Evolutionary conservation across 345 rosid genomes (phyloP).

Genomic region (Salix purpurea): DNA sequence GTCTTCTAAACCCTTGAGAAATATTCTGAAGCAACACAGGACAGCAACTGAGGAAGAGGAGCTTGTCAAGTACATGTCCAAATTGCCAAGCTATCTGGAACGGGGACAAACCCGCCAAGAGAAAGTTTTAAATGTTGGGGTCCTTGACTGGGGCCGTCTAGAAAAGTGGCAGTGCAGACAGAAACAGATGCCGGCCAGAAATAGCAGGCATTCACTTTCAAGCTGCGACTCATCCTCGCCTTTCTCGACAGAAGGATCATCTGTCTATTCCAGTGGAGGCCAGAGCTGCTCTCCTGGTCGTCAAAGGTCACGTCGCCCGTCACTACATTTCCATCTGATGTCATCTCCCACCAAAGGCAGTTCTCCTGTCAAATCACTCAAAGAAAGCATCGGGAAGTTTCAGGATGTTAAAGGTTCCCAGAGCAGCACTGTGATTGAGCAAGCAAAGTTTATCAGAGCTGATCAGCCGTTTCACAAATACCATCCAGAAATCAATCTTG

Average conservation of each 20-base stretch:
- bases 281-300: constrained; percentile 38
- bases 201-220: constrained; percentile 42
- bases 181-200: constrained; percentile 34
- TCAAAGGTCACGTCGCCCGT: constrained; percentile 34
- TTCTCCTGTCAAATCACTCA: constrained; percentile 21
- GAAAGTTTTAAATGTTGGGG: constrained; percentile 74
- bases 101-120: constrained; percentile 49
- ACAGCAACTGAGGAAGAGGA: constrained; percentile 45
- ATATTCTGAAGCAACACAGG: constrained; percentile 25
- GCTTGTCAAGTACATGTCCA: constrained; percentile 87
- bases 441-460: constrained; percentile 11
- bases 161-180: constrained; percentile 77
- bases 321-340: constrained; percentile 39
- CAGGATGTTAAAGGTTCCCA: constrained; percentile 22
- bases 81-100: constrained; percentile 77
- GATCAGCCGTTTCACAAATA: constrained; percentile 26
- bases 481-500: constrained; percentile 21
- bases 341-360: constrained; percentile 40
- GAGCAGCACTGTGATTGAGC: constrained; percentile 13
- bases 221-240: constrained; percentile 41
- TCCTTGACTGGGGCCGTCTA: constrained; percentile 83
- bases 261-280: constrained; percentile 44
- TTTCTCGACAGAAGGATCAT: constrained; percentile 42
- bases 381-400: constrained; percentile 26
- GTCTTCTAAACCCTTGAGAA: constrained; percentile 29